Conservation (phyloP, 495 filamentous ascomycete genomes). For the Poronia punctata region DNA sequence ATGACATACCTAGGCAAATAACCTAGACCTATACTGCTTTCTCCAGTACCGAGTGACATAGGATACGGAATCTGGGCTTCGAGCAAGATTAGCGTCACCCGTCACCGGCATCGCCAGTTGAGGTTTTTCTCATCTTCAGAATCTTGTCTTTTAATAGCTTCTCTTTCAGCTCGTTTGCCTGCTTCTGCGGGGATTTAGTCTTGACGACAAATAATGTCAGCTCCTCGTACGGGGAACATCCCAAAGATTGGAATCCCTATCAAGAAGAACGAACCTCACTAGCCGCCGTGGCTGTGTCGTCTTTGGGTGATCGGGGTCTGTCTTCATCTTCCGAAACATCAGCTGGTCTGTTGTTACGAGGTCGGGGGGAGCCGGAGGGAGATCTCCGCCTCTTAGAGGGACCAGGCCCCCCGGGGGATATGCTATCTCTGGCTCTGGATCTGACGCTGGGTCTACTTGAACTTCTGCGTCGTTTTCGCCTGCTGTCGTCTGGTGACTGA, state of each 20-base stretch:
- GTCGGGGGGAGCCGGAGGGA: slow-evolving; percentile 29
- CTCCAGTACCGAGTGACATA: too few relatives aligned
- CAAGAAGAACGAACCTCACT: slow-evolving; percentile 37
- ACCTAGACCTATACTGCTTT: slow-evolving; percentile 9
- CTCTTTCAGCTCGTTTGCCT: slow-evolving; percentile 55
- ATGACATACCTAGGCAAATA: slow-evolving; percentile 6
- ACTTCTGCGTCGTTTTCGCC: slow-evolving; percentile 16
- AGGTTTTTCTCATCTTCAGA: slow-evolving; percentile 54
- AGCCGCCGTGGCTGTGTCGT: slow-evolving; percentile 21
- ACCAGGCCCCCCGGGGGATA: slow-evolving; percentile 17
- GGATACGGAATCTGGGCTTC: slow-evolving; percentile 20
- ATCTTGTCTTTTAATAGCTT: slow-evolving; percentile 61
- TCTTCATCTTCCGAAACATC: slow-evolving; percentile 56
- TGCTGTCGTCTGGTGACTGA: slow-evolving; percentile 29
- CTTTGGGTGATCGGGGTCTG: slow-evolving; percentile 35
- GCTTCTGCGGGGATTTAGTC: slow-evolving; percentile 36
- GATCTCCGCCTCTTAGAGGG: slow-evolving; percentile 36
- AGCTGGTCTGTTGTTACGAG: slow-evolving; percentile 45
- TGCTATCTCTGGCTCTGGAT: slow-evolving; percentile 11
- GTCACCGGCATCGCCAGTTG: slow-evolving; percentile 35
- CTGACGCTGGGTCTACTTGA: slow-evolving; percentile 9
- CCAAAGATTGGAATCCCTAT: slow-evolving; percentile 21
- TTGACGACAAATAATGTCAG: slow-evolving; percentile 27
- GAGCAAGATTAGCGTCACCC: slow-evolving; percentile 40
- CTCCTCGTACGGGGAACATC: slow-evolving; percentile 12